These are phyloP conservation scores for Aureobasidium mangrovei DNA, from an alignment of 2,329 filamentous ascomycete species.

Conservation along the genomic window DNA sequence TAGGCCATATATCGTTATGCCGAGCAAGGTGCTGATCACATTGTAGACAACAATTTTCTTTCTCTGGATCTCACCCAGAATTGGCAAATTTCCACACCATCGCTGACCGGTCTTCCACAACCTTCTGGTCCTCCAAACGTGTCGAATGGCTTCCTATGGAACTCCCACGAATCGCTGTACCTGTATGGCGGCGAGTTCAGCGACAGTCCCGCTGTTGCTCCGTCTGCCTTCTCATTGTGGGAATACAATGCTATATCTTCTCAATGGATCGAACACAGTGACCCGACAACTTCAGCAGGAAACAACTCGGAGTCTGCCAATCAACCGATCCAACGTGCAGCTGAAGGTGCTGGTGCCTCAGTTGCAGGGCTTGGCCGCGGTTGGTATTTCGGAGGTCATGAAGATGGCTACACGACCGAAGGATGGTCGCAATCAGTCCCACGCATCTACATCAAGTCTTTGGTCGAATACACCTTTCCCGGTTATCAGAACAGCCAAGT, in stretches of 20 bases:
- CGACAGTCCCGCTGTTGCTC: constrained; percentile 49
- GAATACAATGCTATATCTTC: constrained; percentile 54
- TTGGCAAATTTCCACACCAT: constrained; percentile 59
- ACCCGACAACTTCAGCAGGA: constrained; percentile 55
- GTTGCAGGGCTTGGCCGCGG: constrained; percentile 61
- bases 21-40: constrained; percentile 12
- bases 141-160: constrained; percentile 67
- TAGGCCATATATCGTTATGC: constrained; percentile 13
- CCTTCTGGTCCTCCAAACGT: constrained; percentile 63
- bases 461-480: constrained; percentile 69
- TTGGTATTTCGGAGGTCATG: constrained; percentile 72
- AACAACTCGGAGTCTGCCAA: constrained; percentile 51
- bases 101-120: constrained; percentile 52
- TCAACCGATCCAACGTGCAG: constrained; percentile 55
- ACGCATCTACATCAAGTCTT: constrained; percentile 62
- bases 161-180: constrained; percentile 59
- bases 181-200: constrained; percentile 69
- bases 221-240: constrained; percentile 57
- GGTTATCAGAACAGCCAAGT: constrained; percentile 58
- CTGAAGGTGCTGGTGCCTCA: constrained; percentile 64
- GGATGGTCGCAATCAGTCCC: constrained; percentile 60
- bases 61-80: constrained; percentile 61
- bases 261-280: constrained; percentile 54
- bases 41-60: constrained; percentile 59
- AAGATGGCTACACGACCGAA: constrained; percentile 54